A percentile compares a stretch with the other conserved stretches of the same genome.
Evolutionary conservation across 2,329 filamentous ascomycete genomes (phyloP).

Genomic region (Colletotrichum paranaense): DNA sequence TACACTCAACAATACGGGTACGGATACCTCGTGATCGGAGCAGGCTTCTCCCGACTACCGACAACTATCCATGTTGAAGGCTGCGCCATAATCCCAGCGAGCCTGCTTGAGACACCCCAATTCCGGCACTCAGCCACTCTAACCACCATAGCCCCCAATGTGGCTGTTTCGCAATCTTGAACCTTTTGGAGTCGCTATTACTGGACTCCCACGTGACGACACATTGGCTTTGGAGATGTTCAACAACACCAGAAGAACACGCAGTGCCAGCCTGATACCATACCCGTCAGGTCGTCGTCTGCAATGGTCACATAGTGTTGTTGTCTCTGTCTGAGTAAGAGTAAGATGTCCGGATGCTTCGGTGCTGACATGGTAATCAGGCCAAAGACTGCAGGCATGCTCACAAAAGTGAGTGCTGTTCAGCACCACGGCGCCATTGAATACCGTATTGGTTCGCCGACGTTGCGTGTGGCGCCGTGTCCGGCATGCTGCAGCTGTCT

Average conservation of each 20-base stretch:
- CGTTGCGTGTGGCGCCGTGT: neutral
- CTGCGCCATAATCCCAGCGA: constrained; percentile 13
- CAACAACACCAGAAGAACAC: neutral
- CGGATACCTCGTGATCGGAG: neutral
- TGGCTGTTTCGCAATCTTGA: neutral
- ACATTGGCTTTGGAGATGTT: neutral
- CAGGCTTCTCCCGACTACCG: constrained; percentile 19
- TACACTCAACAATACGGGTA: too few relatives aligned
- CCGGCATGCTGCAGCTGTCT: neutral
- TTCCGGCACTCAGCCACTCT: constrained; percentile 12
- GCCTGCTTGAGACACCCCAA: neutral
- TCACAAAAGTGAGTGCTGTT: neutral
- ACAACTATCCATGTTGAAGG: constrained; percentile 6
- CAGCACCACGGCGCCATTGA: neutral
- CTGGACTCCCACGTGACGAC: neutral
- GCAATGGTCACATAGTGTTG: neutral
- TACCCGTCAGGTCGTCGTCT: too few relatives aligned
- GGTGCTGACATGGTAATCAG: neutral
- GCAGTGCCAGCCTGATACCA: neutral
- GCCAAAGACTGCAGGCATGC: neutral
- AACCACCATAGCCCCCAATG: constrained; percentile 2
- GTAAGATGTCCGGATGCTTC: neutral
- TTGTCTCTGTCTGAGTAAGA: neutral
- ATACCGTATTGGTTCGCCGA: neutral
- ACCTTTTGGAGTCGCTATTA: neutral